Percentiles rank a stretch among this genome's conserved stretches.
Evolutionary conservation across 2,329 filamentous ascomycete species (phyloP).

Genomic region (Penicillium sp.): DNA sequence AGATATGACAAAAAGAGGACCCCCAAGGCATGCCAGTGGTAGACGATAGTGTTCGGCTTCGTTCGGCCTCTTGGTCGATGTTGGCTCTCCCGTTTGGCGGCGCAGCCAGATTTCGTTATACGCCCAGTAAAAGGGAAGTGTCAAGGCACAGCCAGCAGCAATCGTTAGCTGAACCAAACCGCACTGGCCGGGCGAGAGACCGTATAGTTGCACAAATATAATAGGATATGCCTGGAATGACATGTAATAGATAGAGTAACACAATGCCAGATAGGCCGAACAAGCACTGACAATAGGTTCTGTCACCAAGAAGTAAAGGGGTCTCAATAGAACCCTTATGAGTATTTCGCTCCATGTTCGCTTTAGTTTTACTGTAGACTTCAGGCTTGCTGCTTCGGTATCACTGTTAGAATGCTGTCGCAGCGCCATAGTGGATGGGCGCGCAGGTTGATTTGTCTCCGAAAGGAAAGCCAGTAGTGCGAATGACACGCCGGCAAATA

Average conservation of each 20-base stretch:
- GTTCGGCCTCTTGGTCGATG: constrained; percentile 51
- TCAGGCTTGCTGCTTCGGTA: not conserved
- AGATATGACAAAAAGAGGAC: constrained; percentile 40
- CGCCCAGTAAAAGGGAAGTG: constrained; percentile 56
- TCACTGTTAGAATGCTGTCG: not conserved
- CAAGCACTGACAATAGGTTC: not conserved
- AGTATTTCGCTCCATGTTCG: not conserved
- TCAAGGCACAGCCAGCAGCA: constrained; percentile 55
- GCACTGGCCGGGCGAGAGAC: constrained; percentile 20
- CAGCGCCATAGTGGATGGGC: not conserved
- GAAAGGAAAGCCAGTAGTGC: constrained; percentile 36
- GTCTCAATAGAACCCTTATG: not conserved
- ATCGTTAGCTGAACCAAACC: constrained; percentile 36
- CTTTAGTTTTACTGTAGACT: not conserved
- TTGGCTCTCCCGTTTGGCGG: constrained; percentile 45
- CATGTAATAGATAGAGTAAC: not conserved
- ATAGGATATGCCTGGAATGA: constrained; percentile 48
- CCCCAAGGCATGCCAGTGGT: constrained; percentile 63
- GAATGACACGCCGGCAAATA: constrained; percentile 60
- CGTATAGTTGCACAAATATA: constrained; percentile 52
- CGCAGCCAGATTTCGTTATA: constrained; percentile 51
- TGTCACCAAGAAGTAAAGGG: not conserved
- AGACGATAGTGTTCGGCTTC: constrained; percentile 54
- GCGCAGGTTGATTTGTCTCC: not conserved
- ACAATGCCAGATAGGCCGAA: not conserved